Conservation (phyloP, 2,329 filamentous ascomycete genomes). For the Paraphaeosphaeria minitans region DNA sequence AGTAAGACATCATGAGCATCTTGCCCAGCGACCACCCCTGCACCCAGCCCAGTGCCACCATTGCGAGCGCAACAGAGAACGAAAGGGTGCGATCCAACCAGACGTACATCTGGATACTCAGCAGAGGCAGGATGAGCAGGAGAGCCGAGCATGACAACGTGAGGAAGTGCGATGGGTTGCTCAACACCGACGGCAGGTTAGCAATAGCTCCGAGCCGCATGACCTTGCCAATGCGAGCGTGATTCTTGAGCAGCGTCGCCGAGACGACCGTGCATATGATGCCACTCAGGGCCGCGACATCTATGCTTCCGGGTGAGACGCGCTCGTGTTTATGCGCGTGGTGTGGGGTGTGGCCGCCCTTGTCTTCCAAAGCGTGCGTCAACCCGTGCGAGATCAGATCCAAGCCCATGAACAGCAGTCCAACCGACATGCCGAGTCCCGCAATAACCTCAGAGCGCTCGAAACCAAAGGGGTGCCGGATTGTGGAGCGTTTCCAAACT, state of each 20-base stretch:
- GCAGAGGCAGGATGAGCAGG: slow-evolving; percentile 78
- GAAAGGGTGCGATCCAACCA: slow-evolving; percentile 86
- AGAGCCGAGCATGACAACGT: slow-evolving; percentile 85
- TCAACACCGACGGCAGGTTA: slow-evolving; percentile 81
- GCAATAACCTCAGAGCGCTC: slow-evolving; percentile 92
- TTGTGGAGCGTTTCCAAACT: slow-evolving; percentile 90
- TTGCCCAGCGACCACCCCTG: slow-evolving; percentile 84
- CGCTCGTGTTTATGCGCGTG: slow-evolving; percentile 64
- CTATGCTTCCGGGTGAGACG: slow-evolving; percentile 76
- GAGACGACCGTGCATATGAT: slow-evolving; percentile 84
- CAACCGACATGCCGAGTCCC: slow-evolving; percentile 93
- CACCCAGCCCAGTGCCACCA: slow-evolving; percentile 85
- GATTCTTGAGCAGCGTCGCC: slow-evolving; percentile 85
- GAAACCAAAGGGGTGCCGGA: slow-evolving; percentile 90
- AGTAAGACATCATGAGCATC: slow-evolving; percentile 95
- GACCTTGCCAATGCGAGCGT: slow-evolving; percentile 87
- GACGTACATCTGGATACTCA: slow-evolving; percentile 79
- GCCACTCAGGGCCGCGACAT: slow-evolving; percentile 79
- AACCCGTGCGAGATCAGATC: slow-evolving; percentile 93
- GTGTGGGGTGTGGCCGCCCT: slow-evolving; percentile 74
- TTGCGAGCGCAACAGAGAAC: slow-evolving; percentile 78
- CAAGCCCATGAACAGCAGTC: slow-evolving; percentile 95
- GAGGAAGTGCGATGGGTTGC: slow-evolving; percentile 93
- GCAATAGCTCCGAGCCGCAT: slow-evolving; percentile 86
- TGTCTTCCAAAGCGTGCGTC: slow-evolving; percentile 84